A percentile compares a stretch with the other conserved stretches of the same genome.
Evolutionary conservation across 176 grass and related monocot species (phyloP).

Genomic region (Olyra latifolia): DNA sequence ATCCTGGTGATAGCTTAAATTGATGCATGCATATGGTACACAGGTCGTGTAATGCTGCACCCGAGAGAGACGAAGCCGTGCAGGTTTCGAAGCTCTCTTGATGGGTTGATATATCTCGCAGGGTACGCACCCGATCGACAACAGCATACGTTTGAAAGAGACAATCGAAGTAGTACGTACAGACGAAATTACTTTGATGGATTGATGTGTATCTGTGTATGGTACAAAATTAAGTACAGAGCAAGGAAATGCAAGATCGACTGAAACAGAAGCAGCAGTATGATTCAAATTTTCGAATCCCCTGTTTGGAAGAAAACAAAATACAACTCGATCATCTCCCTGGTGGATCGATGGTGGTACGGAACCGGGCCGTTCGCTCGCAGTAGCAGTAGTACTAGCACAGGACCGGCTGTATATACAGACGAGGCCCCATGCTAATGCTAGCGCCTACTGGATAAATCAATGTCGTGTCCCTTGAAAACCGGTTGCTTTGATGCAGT

Average conservation of each 20-base stretch:
- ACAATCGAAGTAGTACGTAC: no score
- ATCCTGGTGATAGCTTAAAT: no score
- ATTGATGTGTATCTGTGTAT: not conserved
- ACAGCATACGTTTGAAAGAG: no score
- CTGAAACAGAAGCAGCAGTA: not conserved
- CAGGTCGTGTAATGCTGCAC: no score
- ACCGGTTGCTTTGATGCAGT: not conserved
- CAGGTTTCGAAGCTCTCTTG: no score
- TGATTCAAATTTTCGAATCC: no score
- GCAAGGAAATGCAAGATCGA: not conserved
- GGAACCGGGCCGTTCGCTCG: not conserved
- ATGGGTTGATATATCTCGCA: no score
- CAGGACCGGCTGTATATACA: not conserved
- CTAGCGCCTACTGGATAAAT: not conserved
- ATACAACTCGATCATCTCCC: not conserved
- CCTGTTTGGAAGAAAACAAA: no score
- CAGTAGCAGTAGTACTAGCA: not conserved
- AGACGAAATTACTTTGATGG: not conserved
- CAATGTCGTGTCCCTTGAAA: conserved; percentile 1
- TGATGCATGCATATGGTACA: no score
- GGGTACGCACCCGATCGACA: no score
- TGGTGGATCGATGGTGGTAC: no score
- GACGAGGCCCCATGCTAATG: not conserved
- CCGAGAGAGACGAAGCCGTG: no score
- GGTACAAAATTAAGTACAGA: not conserved